Evolutionary conservation across 257 asterid species (phyloP), one percentile per base, ranked within the genome.

Genomic region (Hygrophila difformis): DNA sequence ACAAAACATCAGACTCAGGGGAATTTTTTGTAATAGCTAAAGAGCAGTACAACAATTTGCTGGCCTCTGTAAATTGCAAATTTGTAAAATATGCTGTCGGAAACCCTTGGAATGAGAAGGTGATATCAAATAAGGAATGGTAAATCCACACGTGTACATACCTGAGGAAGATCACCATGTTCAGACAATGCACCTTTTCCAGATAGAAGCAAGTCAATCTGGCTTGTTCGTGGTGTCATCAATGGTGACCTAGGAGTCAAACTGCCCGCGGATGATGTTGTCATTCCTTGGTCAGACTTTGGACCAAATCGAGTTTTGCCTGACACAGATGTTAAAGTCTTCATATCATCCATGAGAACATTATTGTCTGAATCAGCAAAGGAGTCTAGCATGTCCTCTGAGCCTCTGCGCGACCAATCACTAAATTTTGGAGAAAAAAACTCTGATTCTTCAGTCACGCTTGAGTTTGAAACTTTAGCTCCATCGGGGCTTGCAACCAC

Each of bases 251-350:
- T 74, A 31, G 99, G 99, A 43, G 99, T 91, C 81, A 91, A 72
- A 73, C 97, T 91, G 53, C 95, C 95, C 13, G 97, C 99, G 18
- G 99, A 91, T 51, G 99, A 91, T 14, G 97, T 77, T 3, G 98
- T 70, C 93, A 86, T 86, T 62, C 99, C 99, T 68, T 86, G 95
- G 71, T 91, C 99, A 35, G 97, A 91, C 68, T 78, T 91, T 18
- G 97, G 94, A 50, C 97, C 97, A 69, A 91, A 86, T 42, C 99
- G 86, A 31, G 95, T 80, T 73, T 55, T 86, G 61, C 93, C 82
- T 17, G 99, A 81, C 88, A 84, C 78, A 48, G 95, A 67, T 36
- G 91, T 81, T 39, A 82, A 63, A 40, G 72, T 83, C 67, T 80
- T 91, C 68, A 80, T 69, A 65, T 91, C 99, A 67, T 91, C 99